Percentiles rank a stretch among this genome's conserved stretches.
Conservation (phyloP, 371 early-diverging fungal genomes). For the Mortierella sp. region DNA sequence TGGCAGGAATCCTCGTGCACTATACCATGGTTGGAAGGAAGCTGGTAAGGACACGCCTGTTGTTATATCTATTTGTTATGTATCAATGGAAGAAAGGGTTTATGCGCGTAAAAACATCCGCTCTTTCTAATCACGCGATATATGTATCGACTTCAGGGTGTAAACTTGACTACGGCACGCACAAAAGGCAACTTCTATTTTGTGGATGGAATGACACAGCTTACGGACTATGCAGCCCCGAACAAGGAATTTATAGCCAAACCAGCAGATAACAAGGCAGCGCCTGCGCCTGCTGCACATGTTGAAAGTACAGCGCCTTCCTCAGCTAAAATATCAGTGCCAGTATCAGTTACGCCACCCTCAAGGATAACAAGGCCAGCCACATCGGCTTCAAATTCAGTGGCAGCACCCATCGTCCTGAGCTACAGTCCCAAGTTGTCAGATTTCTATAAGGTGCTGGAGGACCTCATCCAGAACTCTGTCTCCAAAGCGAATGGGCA, state of each 20-base stretch:
- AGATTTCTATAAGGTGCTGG: constrained; percentile 37
- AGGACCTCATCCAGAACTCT: constrained; percentile 27
- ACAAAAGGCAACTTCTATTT: constrained; percentile 66
- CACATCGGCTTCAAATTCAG: constrained; percentile 18
- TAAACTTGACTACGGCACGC: constrained; percentile 66
- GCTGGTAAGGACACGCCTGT: constrained; percentile 66
- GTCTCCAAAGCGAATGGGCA: constrained; percentile 4
- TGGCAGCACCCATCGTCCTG: constrained; percentile 31
- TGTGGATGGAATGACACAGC: constrained; percentile 74
- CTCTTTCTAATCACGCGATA: neutral
- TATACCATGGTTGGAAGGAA: constrained; percentile 76
- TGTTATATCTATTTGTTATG: too few relatives aligned
- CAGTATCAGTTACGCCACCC: too few relatives aligned
- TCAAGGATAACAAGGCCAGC: constrained; percentile 34
- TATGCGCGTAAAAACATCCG: too few relatives aligned
- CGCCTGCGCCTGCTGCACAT: constrained; percentile 55
- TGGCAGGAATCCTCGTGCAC: constrained; percentile 75
- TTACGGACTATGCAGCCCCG: constrained; percentile 55
- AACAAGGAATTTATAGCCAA: constrained; percentile 54
- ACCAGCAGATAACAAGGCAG: constrained; percentile 52
- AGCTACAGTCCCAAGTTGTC: constrained; percentile 42
- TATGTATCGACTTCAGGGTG: constrained; percentile 60
- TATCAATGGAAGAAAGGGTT: too few relatives aligned
- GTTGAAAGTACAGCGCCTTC: constrained; percentile 24
- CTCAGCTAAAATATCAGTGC: too few relatives aligned